Evolutionary conservation across 2,329 filamentous ascomycete species (phyloP), one percentile per base, ranked within the genome.

Genomic region (Colletotrichum tropicale): DNA sequence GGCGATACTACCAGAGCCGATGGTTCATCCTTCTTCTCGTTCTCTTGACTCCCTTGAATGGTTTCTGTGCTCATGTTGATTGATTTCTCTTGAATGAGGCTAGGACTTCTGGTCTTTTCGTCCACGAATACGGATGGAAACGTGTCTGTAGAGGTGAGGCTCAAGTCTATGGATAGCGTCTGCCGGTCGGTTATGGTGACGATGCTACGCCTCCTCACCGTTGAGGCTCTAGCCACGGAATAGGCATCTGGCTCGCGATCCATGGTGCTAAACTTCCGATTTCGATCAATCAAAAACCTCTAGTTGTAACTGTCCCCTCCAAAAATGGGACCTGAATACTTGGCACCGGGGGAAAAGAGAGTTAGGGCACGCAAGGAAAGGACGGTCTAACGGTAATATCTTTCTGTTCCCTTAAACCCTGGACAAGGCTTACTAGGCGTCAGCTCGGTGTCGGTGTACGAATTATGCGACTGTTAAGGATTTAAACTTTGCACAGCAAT

Each of bases 141-240:
- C 64, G 64, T 52, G 15, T 65, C 74, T 28, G 74, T 75, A 13
- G 73, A 75, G 10, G 26, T 69, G 32, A 65, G 70, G 16, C 21
- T 38, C 6, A 56, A 48, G n/a, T 69, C 58, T 36, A 75, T 36
- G 16, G 56, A 34, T 13, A 68, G 69, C 26, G 30, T 62, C 26
- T 67, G 70, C 2, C 38, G 43, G 24, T 75, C 70, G 8, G 70
- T 69, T 34, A 52, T 65, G 5, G 64, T 55, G 10, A 52, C 58
- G 26, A 73, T 69, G 43, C 70, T 73, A 10, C 48, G 66, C 21
- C 48, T 73, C 24, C 58, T 62, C 6, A 34, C 15, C n/a, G 43
- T 38, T 58, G 38, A 36, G 36, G 56, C 15, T 28, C 55, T 62
- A 18, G 13, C 28, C 13, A 55, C 30, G 28, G 21, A 36, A 18